phyloP scores from a whole-genome alignment of 805 yeast genomes.

The Sugiyamaella valdiviana region DNA sequence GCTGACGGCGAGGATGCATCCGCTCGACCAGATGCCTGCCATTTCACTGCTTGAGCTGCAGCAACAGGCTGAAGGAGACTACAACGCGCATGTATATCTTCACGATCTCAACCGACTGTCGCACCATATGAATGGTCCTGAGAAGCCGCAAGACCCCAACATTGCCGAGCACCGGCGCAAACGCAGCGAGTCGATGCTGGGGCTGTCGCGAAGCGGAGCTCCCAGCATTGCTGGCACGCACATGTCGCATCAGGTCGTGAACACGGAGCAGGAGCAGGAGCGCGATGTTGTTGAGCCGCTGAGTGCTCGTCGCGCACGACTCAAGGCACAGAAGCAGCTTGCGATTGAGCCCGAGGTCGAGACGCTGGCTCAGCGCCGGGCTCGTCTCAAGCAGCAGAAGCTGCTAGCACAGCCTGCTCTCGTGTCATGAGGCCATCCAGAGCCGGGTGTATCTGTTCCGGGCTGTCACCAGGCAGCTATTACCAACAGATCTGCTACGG shows the following conservation, averaged over 20 bases:
- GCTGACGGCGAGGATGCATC: slow-evolving; percentile 19
- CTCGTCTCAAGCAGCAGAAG: slow-evolving; percentile 12
- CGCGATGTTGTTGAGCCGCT: slow-evolving; percentile 26
- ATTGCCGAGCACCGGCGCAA: slow-evolving; percentile 64
- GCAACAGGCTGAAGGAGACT: slow-evolving; percentile 27
- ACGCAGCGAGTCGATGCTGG: not conserved
- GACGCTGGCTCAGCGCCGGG: slow-evolving; percentile 19
- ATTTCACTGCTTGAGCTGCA: slow-evolving; percentile 30
- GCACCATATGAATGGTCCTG: slow-evolving; percentile 19
- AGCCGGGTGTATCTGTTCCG: too few species aligned
- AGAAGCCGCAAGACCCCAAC: slow-evolving; percentile 26
- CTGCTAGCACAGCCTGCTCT: slow-evolving; percentile 1
- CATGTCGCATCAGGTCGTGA: not conserved
- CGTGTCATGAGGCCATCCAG: not conserved
- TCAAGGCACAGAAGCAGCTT: slow-evolving; percentile 18
- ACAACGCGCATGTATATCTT: slow-evolving; percentile 19
- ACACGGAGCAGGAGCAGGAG: slow-evolving; percentile 11
- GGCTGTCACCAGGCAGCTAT: too few species aligned
- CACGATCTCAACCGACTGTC: slow-evolving; percentile 13
- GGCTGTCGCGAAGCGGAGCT: not conserved
- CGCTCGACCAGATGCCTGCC: slow-evolving; percentile 24
- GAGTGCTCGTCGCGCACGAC: slow-evolving; percentile 27
- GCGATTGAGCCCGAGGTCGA: slow-evolving; percentile 11
- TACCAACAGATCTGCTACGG: too few species aligned
- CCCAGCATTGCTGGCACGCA: not conserved